A percentile compares a stretch with the other conserved stretches of the same genome.
These are phyloP conservation scores for Alternaria consortialis DNA, from an alignment of 2,329 filamentous ascomycete species.

Conservation along the genomic window DNA sequence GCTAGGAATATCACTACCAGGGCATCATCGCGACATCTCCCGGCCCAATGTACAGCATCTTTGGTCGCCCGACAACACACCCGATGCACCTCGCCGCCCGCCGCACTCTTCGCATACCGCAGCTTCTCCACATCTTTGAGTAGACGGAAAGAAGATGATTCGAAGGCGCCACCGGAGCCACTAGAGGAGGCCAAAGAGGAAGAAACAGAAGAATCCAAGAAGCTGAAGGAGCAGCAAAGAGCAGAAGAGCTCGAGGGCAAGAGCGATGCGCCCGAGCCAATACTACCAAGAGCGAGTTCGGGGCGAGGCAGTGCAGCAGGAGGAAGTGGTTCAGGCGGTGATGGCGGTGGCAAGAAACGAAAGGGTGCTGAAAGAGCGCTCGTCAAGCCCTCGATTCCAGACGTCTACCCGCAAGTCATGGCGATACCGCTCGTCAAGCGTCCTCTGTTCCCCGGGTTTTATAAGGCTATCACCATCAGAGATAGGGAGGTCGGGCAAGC, in stretches of 20 bases:
- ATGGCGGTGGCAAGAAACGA: constrained; percentile 72
- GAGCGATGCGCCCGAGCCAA: constrained; percentile 59
- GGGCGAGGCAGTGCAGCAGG: constrained; percentile 68
- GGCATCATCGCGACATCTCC: constrained; percentile 36
- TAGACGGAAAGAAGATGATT: constrained; percentile 65
- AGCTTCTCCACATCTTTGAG: constrained; percentile 54
- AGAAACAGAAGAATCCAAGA: constrained; percentile 53
- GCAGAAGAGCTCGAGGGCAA: constrained; percentile 54
- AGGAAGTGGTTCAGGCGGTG: constrained; percentile 58
- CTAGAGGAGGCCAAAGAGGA: constrained; percentile 55
- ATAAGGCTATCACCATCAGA: constrained; percentile 97
- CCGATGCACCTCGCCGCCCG: constrained; percentile 40
- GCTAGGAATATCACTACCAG: constrained; percentile 44
- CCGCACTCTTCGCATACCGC: constrained; percentile 45
- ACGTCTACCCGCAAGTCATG: constrained; percentile 97
- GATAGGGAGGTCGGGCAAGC: constrained; percentile 90
- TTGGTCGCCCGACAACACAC: constrained; percentile 33
- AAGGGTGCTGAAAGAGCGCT: constrained; percentile 79
- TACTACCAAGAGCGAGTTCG: constrained; percentile 63
- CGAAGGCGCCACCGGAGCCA: constrained; percentile 56
- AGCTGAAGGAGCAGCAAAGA: constrained; percentile 55
- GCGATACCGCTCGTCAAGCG: constrained; percentile 94
- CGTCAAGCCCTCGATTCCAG: constrained; percentile 87
- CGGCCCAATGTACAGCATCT: constrained; percentile 43
- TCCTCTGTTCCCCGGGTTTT: constrained; percentile 95